These are phyloP conservation scores for Penicillium sclerotiorum DNA, from an alignment of 2,329 filamentous ascomycete species.

Conservation along the genomic window DNA sequence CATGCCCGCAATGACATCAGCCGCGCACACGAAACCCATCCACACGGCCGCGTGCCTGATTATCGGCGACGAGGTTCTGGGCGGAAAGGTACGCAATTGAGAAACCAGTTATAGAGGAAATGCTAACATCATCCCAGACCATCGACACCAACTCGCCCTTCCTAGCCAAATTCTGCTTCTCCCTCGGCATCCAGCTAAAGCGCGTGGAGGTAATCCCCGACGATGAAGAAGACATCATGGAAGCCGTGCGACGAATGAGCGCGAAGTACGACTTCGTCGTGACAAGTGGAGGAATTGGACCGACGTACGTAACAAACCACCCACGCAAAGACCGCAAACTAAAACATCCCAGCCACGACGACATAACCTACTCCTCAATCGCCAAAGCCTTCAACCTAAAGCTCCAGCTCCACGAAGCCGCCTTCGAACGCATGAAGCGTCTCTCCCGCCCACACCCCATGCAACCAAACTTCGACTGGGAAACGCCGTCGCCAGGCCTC, in stretches of 20 bases:
- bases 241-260: conserved; percentile 86
- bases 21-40: conserved; percentile 61
- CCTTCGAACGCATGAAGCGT: conserved; percentile 79
- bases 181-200: conserved; percentile 70
- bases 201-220: conserved; percentile 92
- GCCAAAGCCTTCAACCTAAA: conserved; percentile 82
- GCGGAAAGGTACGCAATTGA: conserved; percentile 73
- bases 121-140: conserved; percentile 47
- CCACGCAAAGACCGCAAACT: background rate
- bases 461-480: conserved; percentile 80
- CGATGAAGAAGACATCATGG: conserved; percentile 85
- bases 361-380: conserved; percentile 95
- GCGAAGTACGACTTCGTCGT: conserved; percentile 90
- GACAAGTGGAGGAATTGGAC: conserved; percentile 92
- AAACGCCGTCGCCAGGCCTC: conserved; percentile 74
- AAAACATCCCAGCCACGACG: conserved; percentile 71
- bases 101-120: background rate
- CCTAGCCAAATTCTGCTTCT: conserved; percentile 68
- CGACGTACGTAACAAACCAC: conserved; percentile 66
- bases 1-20: conserved; percentile 48
- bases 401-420: conserved; percentile 74
- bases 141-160: conserved; percentile 68
- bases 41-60: conserved; percentile 90
- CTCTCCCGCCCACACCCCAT: conserved; percentile 73
- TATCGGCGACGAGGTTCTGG: conserved; percentile 95